These are phyloP conservation scores for Porcisia deanei DNA, from an alignment of 208 protist species.

Conservation along the genomic window DNA sequence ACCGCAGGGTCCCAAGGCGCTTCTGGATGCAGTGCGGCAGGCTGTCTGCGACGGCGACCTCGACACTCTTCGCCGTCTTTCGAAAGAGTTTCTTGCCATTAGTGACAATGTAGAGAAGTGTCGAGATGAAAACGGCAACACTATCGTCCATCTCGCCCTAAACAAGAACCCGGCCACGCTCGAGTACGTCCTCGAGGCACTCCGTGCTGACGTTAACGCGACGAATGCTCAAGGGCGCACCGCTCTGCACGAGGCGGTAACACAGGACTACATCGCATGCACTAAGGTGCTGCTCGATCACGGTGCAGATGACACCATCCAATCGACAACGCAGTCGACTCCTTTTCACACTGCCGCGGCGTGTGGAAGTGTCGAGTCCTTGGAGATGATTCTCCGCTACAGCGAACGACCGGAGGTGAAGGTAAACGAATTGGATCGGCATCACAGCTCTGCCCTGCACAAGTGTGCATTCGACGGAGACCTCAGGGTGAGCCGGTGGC, in stretches of 20 bases:
- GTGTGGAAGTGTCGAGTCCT: conserved; percentile 88
- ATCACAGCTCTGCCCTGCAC: conserved; percentile 84
- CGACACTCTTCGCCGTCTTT: conserved; percentile 63
- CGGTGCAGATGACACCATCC: conserved; percentile 80
- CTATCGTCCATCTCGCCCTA: conserved; percentile 78
- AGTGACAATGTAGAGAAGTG: conserved; percentile 86
- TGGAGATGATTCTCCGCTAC: conserved; percentile 81
- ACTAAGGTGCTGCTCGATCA: conserved; percentile 81
- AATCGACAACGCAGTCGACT: conserved; percentile 85
- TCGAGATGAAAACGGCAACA: conserved; percentile 86
- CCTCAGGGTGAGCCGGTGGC: conserved; percentile 83
- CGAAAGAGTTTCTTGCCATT: conserved; percentile 75
- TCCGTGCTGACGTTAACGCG: conserved; percentile 75
- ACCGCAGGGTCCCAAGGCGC: conserved; percentile 80
- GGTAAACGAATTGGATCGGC: conserved; percentile 87
- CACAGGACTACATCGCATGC: conserved; percentile 80
- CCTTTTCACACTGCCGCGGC: conserved; percentile 90
- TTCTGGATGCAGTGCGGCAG: conserved; percentile 79
- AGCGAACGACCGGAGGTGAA: conserved; percentile 63
- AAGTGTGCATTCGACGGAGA: conserved; percentile 92
- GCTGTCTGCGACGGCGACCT: conserved; percentile 71
- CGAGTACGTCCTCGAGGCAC: conserved; percentile 63
- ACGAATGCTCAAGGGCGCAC: conserved; percentile 86
- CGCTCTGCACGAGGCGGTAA: conserved; percentile 86
- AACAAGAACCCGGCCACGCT: conserved; percentile 71